Conservation (phyloP, 805 yeast genomes). For the Saccharomycopsis lassenensis region DNA sequence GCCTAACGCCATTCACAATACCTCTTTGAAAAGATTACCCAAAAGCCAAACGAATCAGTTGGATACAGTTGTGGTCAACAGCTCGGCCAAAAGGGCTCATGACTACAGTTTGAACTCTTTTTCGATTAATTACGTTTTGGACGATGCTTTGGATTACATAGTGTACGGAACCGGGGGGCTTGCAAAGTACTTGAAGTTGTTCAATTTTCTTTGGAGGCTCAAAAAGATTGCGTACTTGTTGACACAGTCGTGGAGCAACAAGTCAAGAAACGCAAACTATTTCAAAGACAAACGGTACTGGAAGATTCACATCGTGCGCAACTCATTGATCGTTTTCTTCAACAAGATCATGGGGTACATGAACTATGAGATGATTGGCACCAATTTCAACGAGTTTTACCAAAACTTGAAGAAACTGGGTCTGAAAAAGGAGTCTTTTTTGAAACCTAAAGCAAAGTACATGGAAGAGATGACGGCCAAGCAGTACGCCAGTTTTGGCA, state of each 20-base stretch:
- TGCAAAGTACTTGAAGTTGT: conserved; percentile 65
- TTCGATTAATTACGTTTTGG: conserved; percentile 64
- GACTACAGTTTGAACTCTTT: too few relatives aligned
- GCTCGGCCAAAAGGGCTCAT: too few relatives aligned
- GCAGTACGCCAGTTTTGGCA: too few relatives aligned
- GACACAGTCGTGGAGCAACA: too few relatives aligned
- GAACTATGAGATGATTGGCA: conserved; percentile 37
- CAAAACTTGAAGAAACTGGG: conserved; percentile 8
- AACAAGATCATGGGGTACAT: conserved; percentile 31
- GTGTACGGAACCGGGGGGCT: conserved; percentile 26
- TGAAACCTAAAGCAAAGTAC: too few relatives aligned
- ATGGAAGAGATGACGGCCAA: too few relatives aligned
- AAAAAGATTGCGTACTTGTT: too few relatives aligned
- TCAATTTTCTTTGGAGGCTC: conserved; percentile 80
- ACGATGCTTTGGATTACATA: conserved; percentile 22
- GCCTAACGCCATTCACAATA: conserved; percentile 48
- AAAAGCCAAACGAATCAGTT: too few relatives aligned
- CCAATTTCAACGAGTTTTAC: conserved; percentile 24
- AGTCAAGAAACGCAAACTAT: too few relatives aligned
- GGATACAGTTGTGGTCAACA: too few relatives aligned
- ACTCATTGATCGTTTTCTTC: conserved; percentile 32
- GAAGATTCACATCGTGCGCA: conserved; percentile 30
- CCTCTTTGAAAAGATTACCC: conserved; percentile 35
- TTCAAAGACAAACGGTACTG: too few relatives aligned
- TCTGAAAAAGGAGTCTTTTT: too few relatives aligned